Evolutionary conservation across 2,329 filamentous ascomycete species (phyloP), one percentile per base, ranked within the genome.

Genomic region (Escovopsis weberi): DNA sequence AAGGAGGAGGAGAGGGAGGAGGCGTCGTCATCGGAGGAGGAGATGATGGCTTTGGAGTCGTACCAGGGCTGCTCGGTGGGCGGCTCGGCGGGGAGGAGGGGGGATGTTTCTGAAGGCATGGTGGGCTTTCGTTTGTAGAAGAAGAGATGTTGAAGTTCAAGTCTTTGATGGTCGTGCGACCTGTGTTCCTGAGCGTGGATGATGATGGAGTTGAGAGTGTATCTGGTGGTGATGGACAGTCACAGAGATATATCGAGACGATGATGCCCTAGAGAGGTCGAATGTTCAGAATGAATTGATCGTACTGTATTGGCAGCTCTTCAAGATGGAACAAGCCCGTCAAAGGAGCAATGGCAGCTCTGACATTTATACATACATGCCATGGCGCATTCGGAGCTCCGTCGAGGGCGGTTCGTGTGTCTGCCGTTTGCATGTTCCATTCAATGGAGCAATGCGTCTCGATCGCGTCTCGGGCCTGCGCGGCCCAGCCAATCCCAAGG

Each of bases 81-180:
- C 5, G 59, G 58, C 43, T 61, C 57, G n/a, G 52, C 39, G 10
- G 54, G 50, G 37, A 61, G 52, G 1, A 61, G 56, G 23, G 58
- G 59, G 8, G 58, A 54, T 30, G 55, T 48, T 51, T 61, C 59
- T n/a, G 55, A 51, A 7, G 45, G 44, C 26, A 10, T 39, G 15
- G 34, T 40, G 26, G 45, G 26, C 57, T 15, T 15, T 15, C 15
- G 15, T 15, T 15, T 15, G 59, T 56, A 41, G 2, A 46, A 41
- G 28, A 37, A 37, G 37, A 23, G 26, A 34, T 28, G 26, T 37
- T 30, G 34, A 40, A 39, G 19, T 28, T 37, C 33, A 37, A 15
- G 12, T 33, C 12, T 38, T 38, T 33, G 26, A 39, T 11, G 34
- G 32, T 18, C 26, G 26, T 26, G 19, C 15, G 37, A 23, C 11